A percentile compares a stretch with the other conserved stretches of the same genome.
Evolutionary conservation across 2,329 filamentous ascomycete genomes (phyloP).

Genomic region (Penicillium glabrum): DNA sequence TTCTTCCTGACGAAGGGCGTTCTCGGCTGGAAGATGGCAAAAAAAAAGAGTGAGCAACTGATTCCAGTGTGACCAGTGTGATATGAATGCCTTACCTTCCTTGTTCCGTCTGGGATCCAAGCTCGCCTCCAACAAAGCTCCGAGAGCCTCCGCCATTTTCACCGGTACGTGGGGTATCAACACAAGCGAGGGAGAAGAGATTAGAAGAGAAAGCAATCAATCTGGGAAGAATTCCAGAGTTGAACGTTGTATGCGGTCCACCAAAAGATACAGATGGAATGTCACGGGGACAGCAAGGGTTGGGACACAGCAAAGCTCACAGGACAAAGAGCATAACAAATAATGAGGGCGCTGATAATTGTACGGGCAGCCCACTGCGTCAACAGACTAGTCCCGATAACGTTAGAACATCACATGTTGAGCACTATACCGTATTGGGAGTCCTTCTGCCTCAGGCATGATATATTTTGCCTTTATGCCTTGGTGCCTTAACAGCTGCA

Average conservation of each 20-base stretch:
- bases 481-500: not conserved
- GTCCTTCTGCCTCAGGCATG: not conserved
- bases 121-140: constrained; percentile 78
- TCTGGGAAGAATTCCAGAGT: not conserved
- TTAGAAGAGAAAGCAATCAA: constrained; percentile 3
- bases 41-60: not conserved
- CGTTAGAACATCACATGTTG: constrained; percentile 11
- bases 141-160: constrained; percentile 62
- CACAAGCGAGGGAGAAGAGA: constrained; percentile 15
- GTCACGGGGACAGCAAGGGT: not conserved
- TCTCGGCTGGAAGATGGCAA: constrained; percentile 64
- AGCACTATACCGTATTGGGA: not conserved
- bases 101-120: constrained; percentile 84
- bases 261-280: not conserved
- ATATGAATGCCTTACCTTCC: constrained; percentile 65
- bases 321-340: constrained; percentile 18
- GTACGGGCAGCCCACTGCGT: constrained; percentile 22
- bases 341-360: constrained; percentile 22
- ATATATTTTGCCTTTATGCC: not conserved
- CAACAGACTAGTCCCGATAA: constrained; percentile 18
- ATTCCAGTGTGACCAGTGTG: not conserved
- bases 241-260: not conserved
- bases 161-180: constrained; percentile 29
- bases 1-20: constrained; percentile 74
- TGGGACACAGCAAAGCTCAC: constrained; percentile 16